These are phyloP conservation scores for Sextonia rubra DNA, from an alignment of 164 flowering plant genomes.

Conservation along the genomic window DNA sequence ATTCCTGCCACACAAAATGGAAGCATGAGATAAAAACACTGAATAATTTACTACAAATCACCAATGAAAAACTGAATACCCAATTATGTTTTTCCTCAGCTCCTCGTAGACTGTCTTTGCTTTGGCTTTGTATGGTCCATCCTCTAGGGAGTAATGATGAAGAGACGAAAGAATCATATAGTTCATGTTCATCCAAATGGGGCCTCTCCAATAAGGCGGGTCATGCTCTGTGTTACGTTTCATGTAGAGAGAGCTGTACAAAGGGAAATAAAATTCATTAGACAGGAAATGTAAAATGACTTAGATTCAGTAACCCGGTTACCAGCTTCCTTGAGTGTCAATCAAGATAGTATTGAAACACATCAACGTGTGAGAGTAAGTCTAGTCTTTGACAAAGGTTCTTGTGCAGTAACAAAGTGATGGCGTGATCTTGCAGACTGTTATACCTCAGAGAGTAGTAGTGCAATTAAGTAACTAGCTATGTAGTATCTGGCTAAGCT, in stretches of 20 bases:
- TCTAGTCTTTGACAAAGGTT: too few species aligned
- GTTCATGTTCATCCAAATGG: constrained; percentile 97
- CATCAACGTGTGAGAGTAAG: too few species aligned
- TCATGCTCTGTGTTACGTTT: constrained; percentile 96
- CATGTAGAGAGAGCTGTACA: constrained; percentile 78
- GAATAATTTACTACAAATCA: neutral
- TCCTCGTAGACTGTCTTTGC: constrained; percentile 55
- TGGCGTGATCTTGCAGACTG: too few species aligned
- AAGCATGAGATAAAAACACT: neutral
- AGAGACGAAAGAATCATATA: constrained; percentile 92
- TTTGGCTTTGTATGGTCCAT: constrained; percentile 48
- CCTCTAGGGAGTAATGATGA: constrained; percentile 63
- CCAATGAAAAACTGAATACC: constrained; percentile 33
- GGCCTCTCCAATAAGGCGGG: constrained; percentile 97
- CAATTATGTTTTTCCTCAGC: constrained; percentile 69
- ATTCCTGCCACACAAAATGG: constrained; percentile 48
- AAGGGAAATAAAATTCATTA: constrained; percentile 8
- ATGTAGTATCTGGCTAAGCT: too few species aligned
- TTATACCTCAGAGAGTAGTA: too few species aligned
- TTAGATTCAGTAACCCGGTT: too few species aligned
- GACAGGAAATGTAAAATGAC: neutral
- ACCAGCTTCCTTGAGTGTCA: too few species aligned
- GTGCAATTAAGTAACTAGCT: too few species aligned
- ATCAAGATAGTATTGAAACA: too few species aligned
- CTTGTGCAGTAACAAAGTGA: too few species aligned